Evolutionary conservation across 1,284 basidiomycete species (phyloP).

Genomic region (Athelia sp.): DNA sequence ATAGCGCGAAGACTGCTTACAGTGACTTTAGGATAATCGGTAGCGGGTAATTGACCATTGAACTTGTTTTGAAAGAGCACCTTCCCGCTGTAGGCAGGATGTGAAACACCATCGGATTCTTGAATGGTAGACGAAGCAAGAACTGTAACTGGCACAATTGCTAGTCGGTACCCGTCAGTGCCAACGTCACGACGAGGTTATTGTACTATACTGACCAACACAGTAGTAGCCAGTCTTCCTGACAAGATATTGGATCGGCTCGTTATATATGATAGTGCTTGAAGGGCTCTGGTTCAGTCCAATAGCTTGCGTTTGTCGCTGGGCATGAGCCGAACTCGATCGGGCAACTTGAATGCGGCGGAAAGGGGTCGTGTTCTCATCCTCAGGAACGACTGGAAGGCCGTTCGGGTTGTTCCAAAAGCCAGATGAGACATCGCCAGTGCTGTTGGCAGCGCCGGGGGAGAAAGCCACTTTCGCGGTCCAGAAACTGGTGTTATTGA

Average conservation of each 20-base stretch:
- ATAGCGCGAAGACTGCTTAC: conserved; percentile 45
- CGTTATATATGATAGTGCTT: conserved; percentile 46
- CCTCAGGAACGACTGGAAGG: conserved; percentile 46
- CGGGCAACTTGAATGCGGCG: too few relatives aligned
- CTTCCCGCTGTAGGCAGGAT: conserved; percentile 78
- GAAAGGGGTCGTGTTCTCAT: conserved; percentile 44
- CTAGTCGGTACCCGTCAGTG: conserved; percentile 32
- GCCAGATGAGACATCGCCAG: conserved; percentile 16
- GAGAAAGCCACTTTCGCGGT: conserved; percentile 62
- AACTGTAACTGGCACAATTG: conserved; percentile 81
- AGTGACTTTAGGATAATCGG: conserved; percentile 97
- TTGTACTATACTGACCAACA: conserved; percentile 56
- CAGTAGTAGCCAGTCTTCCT: conserved; percentile 92
- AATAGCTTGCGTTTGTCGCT: conserved; percentile 7
- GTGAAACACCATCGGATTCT: conserved; percentile 49
- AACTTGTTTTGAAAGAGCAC: conserved; percentile 90
- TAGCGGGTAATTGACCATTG: conserved; percentile 83
- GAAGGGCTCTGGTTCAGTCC: conserved; percentile 41
- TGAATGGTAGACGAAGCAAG: conserved; percentile 30
- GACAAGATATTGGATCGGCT: conserved; percentile 78
- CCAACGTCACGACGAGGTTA: conserved; percentile 2
- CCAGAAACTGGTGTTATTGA: conserved; percentile 78
- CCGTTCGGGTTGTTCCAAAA: conserved; percentile 60
- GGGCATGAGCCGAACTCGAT: conserved; percentile 19
- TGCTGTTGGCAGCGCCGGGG: conserved; percentile 21